Percentiles rank a stretch among this genome's conserved stretches.
These are phyloP conservation scores for Diaporthe sp. DNA, from an alignment of 2,329 filamentous ascomycete genomes.

Conservation along the genomic window DNA sequence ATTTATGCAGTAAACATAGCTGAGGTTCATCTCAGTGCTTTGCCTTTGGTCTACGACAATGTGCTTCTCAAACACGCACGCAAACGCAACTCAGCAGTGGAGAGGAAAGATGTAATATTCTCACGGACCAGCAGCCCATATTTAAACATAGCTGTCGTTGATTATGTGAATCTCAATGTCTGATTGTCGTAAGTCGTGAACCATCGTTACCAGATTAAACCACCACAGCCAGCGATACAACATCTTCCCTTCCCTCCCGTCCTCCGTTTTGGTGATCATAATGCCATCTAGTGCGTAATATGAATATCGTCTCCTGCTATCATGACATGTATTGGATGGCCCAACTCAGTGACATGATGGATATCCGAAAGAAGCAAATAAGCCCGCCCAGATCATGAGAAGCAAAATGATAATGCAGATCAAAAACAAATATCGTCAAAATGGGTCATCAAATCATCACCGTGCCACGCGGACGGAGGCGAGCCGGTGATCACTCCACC, in stretches of 20 bases:
- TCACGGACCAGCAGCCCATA: not conserved
- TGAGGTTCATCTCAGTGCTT: too few species aligned
- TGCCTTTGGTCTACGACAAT: too few species aligned
- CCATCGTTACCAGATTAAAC: conserved; percentile 24
- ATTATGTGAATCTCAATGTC: not conserved
- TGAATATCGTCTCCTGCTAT: conserved; percentile 21
- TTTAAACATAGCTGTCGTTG: conserved; percentile 22
- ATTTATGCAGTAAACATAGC: too few species aligned
- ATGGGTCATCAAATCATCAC: conserved; percentile 24
- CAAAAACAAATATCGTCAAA: conserved; percentile 11
- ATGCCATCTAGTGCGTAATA: conserved; percentile 21
- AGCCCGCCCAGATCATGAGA: not conserved
- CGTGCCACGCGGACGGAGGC: not conserved
- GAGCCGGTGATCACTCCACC: conserved; percentile 11
- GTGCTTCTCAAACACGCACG: not conserved
- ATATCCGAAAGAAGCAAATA: conserved; percentile 16
- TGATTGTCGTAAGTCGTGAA: conserved; percentile 30
- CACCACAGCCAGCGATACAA: not conserved
- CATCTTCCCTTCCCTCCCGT: not conserved
- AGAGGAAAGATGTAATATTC: not conserved
- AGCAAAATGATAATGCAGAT: not conserved
- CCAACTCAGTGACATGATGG: conserved; percentile 19
- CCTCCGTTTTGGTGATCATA: conserved; percentile 19
- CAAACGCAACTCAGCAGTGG: not conserved
- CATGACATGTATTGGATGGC: conserved; percentile 15